phyloP scores from a whole-genome alignment of 495 filamentous ascomycete genomes.

The Penicillium egyptiacum region DNA sequence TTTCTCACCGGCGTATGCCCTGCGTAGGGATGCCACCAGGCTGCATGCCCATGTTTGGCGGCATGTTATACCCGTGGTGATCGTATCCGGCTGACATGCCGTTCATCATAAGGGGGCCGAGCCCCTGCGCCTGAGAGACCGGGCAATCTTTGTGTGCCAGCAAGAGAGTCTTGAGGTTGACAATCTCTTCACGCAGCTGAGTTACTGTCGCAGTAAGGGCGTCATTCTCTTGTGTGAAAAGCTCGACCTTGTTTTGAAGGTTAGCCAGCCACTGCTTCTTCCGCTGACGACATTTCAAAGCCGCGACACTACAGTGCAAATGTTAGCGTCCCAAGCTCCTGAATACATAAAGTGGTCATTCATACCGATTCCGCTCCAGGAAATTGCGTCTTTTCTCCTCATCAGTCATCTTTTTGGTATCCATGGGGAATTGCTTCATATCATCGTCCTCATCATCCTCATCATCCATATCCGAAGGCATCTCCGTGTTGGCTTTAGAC shows the following conservation, averaged over 20 bases:
- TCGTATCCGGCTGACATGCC: constrained; percentile 47
- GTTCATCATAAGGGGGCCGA: constrained; percentile 67
- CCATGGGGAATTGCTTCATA: constrained; percentile 38
- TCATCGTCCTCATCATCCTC: constrained; percentile 52
- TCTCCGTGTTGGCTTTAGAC: constrained; percentile 57
- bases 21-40: constrained; percentile 42
- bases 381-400: constrained; percentile 99
- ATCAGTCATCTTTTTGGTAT: constrained; percentile 91
- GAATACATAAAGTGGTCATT: constrained; percentile 7
- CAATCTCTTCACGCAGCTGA: constrained; percentile 85
- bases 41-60: constrained; percentile 43
- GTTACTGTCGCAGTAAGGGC: constrained; percentile 78
- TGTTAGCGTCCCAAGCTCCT: constrained; percentile 20
- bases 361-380: constrained; percentile 91
- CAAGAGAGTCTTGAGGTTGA: constrained; percentile 89
- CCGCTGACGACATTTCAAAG: constrained; percentile 93
- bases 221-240: constrained; percentile 90
- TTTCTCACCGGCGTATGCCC: constrained; percentile 34
- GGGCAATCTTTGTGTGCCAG: constrained; percentile 97
- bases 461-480: constrained; percentile 55
- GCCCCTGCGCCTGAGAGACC: constrained; percentile 81
- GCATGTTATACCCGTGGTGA: constrained; percentile 39
- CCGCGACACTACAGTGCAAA: constrained; percentile 74
- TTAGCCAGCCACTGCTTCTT: constrained; percentile 99
- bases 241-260: constrained; percentile 89